phyloP scores from a whole-genome alignment of 257 asterid species.

The Apocynum venetum region DNA sequence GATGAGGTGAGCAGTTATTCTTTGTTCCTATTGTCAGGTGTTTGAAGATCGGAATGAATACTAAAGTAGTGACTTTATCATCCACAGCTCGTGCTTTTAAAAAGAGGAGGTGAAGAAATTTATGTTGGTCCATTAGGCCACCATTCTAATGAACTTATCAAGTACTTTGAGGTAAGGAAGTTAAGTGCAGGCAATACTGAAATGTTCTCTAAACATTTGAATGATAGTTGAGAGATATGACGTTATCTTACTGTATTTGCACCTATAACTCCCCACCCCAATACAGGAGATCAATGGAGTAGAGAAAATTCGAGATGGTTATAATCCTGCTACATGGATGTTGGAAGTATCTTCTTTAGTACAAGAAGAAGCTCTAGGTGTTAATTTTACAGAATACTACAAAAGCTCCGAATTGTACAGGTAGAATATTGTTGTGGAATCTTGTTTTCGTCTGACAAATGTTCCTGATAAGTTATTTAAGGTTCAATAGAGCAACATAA shows the following conservation, averaged over 20 bases:
- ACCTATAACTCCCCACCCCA: neutral
- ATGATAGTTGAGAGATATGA: neutral
- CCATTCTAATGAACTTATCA: conserved; percentile 50
- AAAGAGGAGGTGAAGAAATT: conserved; percentile 82
- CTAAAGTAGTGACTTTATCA: neutral
- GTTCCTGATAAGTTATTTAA: too few species aligned
- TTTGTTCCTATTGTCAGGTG: neutral
- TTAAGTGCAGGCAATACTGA: neutral
- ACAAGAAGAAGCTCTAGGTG: conserved; percentile 53
- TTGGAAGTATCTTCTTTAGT: conserved; percentile 57
- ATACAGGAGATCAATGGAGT: conserved; percentile 50
- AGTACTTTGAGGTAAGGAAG: conserved; percentile 66
- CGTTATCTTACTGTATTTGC: neutral
- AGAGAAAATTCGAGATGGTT: conserved; percentile 50
- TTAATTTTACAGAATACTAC: conserved; percentile 52
- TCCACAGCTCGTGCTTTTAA: conserved; percentile 66
- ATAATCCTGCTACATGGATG: conserved; percentile 98
- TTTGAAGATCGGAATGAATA: neutral
- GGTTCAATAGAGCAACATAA: too few species aligned
- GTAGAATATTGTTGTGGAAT: conserved; percentile 18
- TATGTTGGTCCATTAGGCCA: conserved; percentile 75
- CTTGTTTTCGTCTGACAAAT: too few species aligned
- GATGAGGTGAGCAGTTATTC: conserved; percentile 52
- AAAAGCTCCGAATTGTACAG: conserved; percentile 54
- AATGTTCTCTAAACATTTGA: neutral